Evolutionary conservation across 345 rosid genomes (phyloP), one percentile per base, ranked within the genome.

Genomic region (Nephelium lappaceum): DNA sequence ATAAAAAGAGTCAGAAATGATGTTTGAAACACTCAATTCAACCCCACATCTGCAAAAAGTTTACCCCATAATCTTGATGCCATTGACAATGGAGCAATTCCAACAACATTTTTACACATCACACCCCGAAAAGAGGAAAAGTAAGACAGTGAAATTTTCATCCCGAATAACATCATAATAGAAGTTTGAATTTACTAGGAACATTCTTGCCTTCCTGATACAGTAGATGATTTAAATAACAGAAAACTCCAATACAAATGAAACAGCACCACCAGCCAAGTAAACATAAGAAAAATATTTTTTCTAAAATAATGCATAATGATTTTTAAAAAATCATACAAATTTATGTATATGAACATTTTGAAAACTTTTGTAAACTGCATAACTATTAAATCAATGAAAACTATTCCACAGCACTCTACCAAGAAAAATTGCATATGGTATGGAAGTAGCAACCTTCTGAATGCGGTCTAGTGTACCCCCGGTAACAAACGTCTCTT

Each of bases 401-500:
- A 19, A 76, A 66, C 38, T 21, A 57, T 57, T 62, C 16, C 16
- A 67, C 14, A 15, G 38, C 25, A 53, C 42, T 23, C 21, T 27
- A 51, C 42, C 16, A 27, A 69, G 24, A 15, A 38, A 73, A 51
- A 25, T 57, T 60, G 18, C 12, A 51, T 43, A 72, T 19, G 10
- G 39, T 19, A 79, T 39, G 55, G 73, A 71, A 55, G 72, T 5
- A 51, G 51, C 15, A 86, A 96, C 99, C 98, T 96, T 96, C 80
- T 91, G 97, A 72, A 94, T 91, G 65, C 83, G 49, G 19, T 90
- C 94, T 69, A 96, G 85, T 64, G 94, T 83, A 75, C 90, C 97
- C 27, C 97, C 98, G 62, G 97, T 87, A 69, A 92, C 84, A 88
- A 96, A 96, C 73, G 97, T 91, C 84, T 96, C 99, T 84, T 83